These are phyloP conservation scores for Scheffersomyces spartinae DNA, from an alignment of 805 yeast species.

Conservation along the genomic window DNA sequence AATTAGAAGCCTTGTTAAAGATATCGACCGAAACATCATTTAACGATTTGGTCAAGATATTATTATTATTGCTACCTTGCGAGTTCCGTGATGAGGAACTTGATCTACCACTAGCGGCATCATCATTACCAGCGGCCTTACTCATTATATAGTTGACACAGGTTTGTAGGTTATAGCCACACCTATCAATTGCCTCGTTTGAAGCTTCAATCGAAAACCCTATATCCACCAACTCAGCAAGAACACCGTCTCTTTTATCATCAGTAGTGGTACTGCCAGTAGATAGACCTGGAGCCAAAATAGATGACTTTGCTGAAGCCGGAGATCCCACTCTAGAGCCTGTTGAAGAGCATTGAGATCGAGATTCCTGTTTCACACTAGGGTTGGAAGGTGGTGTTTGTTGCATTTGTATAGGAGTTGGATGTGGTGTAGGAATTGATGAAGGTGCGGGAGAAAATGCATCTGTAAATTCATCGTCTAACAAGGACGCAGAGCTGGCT, in stretches of 20 bases:
- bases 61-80: no score
- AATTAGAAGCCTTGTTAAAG: slow-evolving; percentile 45
- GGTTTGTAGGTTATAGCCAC: slow-evolving; percentile 45
- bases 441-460: slow-evolving; percentile 11
- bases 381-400: no score
- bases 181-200: slow-evolving; percentile 45
- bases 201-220: slow-evolving; percentile 62
- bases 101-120: background rate
- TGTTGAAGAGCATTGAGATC: no score
- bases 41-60: slow-evolving; percentile 29
- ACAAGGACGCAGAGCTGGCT: no score
- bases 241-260: slow-evolving; percentile 30
- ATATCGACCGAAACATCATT: slow-evolving; percentile 46
- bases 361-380: no score
- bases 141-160: slow-evolving; percentile 62
- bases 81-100: no score
- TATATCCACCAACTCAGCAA: slow-evolving; percentile 70
- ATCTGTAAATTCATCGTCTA: slow-evolving; percentile 35
- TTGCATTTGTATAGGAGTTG: background rate
- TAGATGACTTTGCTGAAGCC: no score
- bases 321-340: no score
- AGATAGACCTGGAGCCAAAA: no score
- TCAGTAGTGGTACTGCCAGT: no score
- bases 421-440: background rate
- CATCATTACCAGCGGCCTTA: slow-evolving; percentile 33